phyloP scores from a whole-genome alignment of 169 alveolate genomes.

The Eimeria necatrix region DNA sequence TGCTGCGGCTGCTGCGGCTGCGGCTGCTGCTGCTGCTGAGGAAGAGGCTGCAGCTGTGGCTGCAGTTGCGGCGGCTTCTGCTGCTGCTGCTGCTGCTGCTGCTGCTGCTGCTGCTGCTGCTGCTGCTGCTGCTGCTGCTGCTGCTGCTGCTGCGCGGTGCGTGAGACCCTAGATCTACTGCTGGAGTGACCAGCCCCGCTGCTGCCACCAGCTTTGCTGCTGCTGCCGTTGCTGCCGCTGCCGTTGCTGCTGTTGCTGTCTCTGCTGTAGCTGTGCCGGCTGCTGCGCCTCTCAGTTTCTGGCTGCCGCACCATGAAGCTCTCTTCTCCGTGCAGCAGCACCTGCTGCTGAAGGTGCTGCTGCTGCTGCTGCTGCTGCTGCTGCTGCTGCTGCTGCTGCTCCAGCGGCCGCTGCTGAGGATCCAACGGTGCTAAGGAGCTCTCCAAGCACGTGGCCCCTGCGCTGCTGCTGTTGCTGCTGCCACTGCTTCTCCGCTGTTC shows the following conservation, averaged over 20 bases:
- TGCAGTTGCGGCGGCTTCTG: too few relatives aligned
- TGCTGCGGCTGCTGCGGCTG: too few relatives aligned
- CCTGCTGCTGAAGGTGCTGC: slow-evolving; percentile 27
- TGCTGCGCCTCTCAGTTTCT: not conserved
- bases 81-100: slow-evolving; percentile 42
- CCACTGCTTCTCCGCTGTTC: too few relatives aligned
- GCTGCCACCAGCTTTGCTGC: too few relatives aligned
- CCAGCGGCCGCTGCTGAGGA: too few relatives aligned
- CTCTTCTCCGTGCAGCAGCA: not conserved
- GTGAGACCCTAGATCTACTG: too few relatives aligned
- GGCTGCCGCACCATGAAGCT: not conserved
- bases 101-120: slow-evolving; percentile 31
- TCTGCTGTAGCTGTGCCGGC: slow-evolving; percentile 41
- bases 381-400: too few relatives aligned
- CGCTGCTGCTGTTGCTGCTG: too few relatives aligned
- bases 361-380: slow-evolving; percentile 16
- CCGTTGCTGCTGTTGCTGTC: slow-evolving; percentile 8
- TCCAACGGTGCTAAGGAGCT: too few relatives aligned
- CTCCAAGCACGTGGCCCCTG: too few relatives aligned
- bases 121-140: slow-evolving; percentile 26
- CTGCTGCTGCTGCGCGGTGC: not conserved
- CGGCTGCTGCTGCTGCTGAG: too few relatives aligned
- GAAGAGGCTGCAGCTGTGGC: too few relatives aligned
- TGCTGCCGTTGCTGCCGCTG: slow-evolving; percentile 12
- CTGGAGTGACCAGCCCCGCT: not conserved